These are phyloP conservation scores for Castanea crenata DNA, from an alignment of 306 rosid species.

Conservation along the genomic window DNA sequence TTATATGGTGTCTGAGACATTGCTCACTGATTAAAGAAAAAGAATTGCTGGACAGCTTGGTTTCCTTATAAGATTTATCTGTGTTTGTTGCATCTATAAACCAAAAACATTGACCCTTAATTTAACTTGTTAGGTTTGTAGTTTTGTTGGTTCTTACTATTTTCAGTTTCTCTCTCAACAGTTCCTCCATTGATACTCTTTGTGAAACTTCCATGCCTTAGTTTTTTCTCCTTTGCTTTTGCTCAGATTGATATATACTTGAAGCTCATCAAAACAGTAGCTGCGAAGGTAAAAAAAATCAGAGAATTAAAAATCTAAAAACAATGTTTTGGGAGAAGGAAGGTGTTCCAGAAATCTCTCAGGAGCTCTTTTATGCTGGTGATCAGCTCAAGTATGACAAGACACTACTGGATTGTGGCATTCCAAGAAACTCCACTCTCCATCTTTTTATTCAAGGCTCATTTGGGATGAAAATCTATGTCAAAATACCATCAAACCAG, in stretches of 20 bases:
- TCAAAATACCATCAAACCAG: constrained; percentile 20
- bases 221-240: no score
- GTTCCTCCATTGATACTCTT: no score
- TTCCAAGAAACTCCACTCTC: constrained; percentile 2
- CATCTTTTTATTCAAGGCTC: neutral
- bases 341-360: constrained; percentile 2
- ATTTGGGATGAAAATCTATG: neutral
- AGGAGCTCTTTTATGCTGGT: constrained; percentile 3
- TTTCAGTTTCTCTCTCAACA: no score
- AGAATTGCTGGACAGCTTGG: no score
- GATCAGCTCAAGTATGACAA: neutral
- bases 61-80: no score
- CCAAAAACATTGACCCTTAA: no score
- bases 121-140: no score
- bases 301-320: constrained; percentile 15
- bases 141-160: no score
- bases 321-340: neutral
- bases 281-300: constrained; percentile 1
- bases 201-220: no score
- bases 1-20: no score
- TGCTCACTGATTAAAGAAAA: no score
- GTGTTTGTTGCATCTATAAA: no score
- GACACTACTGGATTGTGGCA: constrained; percentile 10
- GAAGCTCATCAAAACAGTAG: neutral
- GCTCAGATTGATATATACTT: constrained; percentile 9